Conservation (phyloP, 2,329 filamentous ascomycete species). For the Fusarium brevicatenulatum region DNA sequence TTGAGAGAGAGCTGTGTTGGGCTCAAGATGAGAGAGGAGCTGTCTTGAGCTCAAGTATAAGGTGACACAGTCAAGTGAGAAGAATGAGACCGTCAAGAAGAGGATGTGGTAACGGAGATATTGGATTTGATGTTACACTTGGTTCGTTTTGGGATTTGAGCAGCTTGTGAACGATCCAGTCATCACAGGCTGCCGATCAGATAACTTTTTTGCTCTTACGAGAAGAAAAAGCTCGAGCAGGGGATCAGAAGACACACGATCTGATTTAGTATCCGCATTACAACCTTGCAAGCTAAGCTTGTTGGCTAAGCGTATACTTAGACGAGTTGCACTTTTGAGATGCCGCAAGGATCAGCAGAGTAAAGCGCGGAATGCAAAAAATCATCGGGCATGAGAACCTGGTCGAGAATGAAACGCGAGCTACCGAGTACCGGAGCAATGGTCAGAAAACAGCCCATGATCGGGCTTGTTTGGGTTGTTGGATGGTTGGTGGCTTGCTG, state of each 20-base stretch:
- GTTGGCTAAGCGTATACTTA: conserved; percentile 5
- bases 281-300: conserved; percentile 15
- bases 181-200: conserved; percentile 24
- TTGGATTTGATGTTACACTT: conserved; percentile 18
- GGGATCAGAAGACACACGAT: conserved; percentile 4
- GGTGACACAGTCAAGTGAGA: background rate
- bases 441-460: conserved; percentile 22
- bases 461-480: conserved; percentile 12
- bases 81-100: background rate
- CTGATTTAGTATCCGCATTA: conserved; percentile 18
- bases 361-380: background rate
- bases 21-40: background rate
- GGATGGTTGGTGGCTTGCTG: conserved; percentile 34
- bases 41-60: background rate
- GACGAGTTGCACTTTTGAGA: conserved; percentile 20
- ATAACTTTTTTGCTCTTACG: conserved; percentile 7
- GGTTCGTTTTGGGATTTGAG: conserved; percentile 13
- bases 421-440: background rate
- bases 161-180: background rate
- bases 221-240: background rate
- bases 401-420: background rate
- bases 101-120: conserved; percentile 8
- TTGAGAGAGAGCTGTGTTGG: background rate
- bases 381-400: background rate
- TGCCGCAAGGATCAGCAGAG: conserved; percentile 8